Base-by-base conservation (phyloP, 352 stramenopile species). In the Phytophthora multivora region DNA sequence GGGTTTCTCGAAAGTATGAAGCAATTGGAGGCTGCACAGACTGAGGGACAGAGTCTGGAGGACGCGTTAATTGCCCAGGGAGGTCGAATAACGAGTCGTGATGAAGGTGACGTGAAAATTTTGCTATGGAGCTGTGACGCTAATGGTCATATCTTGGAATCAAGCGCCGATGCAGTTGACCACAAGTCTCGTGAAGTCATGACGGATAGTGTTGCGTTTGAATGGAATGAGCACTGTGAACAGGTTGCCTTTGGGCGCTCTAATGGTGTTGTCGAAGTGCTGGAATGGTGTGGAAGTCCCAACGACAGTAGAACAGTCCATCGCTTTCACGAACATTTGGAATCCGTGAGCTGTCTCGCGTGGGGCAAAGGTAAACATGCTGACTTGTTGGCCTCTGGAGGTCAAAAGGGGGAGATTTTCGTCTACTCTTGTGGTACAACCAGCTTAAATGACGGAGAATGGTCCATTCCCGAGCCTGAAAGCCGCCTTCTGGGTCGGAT, bases 291-390 rank as follows among this genome's bases (percentile, higher is more conserved):
- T 19, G 45, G 41, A 42, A 41, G 2, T 21, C 5, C 33, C 5
- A 25, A 39, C 10, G 39, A n/a, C 6, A 59, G 19, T 30, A 48
- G 0, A 48, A 38, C 19, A 19, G 18, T 57, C 15, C 39, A 59
- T 33, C 67, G 49, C 8, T 71, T 80, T 48, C 79, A 89, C 30
- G 80, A 93, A 30, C 79, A 89, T 48, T 69, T 75, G n/a, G 77
- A 89, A 18, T 21, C 16, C 0, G 63, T 90, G 5, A 72, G 73
- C 2, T 51, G 63, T 7, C 5, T 90, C n/a, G 51, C 69, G 3
- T 91, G 84, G 84, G 56, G 65, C 9, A 59, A 41, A 25, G 39
- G 41, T 25, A 16, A 5, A 11, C 31, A 42, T 36, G 26, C 33
- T 45, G 18, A 19, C 3, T 48, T 87, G 33, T 52, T 89, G 13